These are phyloP conservation scores for Daedaleopsis nitida DNA, from an alignment of 768 basidiomycete genomes.

Conservation along the genomic window DNA sequence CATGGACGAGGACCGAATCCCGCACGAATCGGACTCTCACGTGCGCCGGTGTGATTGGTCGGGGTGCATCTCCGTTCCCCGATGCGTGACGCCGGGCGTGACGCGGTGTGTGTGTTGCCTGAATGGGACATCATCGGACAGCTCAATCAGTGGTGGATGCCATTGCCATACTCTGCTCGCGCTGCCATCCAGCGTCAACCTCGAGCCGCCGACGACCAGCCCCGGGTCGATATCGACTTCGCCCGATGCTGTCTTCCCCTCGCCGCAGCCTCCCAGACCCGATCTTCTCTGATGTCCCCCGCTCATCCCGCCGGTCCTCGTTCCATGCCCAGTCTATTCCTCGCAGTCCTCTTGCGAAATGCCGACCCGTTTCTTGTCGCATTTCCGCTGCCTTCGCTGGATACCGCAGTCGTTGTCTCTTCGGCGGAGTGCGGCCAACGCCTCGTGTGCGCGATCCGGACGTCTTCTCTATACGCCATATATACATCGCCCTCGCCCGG, in stretches of 20 bases:
- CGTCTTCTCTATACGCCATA: too few species aligned
- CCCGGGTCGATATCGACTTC: background rate
- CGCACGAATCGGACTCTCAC: constrained; percentile 24
- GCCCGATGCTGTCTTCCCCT: too few species aligned
- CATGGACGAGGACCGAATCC: constrained; percentile 20
- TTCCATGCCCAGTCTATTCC: background rate
- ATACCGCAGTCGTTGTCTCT: too few species aligned
- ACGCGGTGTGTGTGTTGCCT: constrained; percentile 1
- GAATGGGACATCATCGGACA: background rate
- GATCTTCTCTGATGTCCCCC: background rate
- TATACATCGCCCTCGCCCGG: too few species aligned
- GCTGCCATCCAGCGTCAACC: background rate
- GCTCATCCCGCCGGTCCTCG: background rate
- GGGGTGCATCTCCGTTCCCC: constrained; percentile 18
- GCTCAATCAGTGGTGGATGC: too few species aligned
- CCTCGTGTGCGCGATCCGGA: too few species aligned
- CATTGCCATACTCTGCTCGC: too few species aligned
- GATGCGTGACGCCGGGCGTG: constrained; percentile 10
- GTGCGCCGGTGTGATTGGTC: constrained; percentile 14
- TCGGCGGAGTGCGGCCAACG: too few species aligned
- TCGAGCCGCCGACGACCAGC: background rate
- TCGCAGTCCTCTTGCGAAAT: too few species aligned
- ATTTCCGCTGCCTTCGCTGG: too few species aligned
- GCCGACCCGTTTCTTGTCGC: too few species aligned
- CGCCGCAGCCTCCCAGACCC: too few species aligned